Conservation (phyloP, 2,329 filamentous ascomycete genomes). For the Neonectria magnoliae region DNA sequence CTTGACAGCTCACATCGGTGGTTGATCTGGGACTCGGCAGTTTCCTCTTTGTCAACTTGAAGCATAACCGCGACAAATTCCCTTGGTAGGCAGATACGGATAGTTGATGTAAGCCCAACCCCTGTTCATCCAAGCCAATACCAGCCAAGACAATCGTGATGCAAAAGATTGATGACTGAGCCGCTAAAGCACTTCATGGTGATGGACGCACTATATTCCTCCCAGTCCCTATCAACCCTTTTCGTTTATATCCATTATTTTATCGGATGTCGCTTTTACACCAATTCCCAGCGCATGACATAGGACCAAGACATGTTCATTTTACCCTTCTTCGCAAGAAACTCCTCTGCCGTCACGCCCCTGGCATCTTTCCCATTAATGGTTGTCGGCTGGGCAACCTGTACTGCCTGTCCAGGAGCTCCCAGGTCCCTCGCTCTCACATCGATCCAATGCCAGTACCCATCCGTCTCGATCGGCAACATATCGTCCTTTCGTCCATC, state of each 20-base stretch:
- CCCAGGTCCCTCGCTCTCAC: conserved; percentile 74
- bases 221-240: conserved; percentile 8
- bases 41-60: neutral
- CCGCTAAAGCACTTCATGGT: conserved; percentile 5
- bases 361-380: conserved; percentile 59
- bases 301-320: conserved; percentile 57
- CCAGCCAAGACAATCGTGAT: neutral
- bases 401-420: conserved; percentile 72
- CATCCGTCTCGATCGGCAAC: conserved; percentile 79
- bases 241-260: conserved; percentile 1
- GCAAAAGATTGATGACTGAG: neutral
- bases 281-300: conserved; percentile 61
- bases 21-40: too few species aligned
- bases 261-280: conserved; percentile 41
- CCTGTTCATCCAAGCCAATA: neutral
- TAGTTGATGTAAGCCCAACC: neutral
- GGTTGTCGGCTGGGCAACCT: conserved; percentile 68
- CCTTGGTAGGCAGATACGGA: neutral
- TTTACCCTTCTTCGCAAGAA: conserved; percentile 54
- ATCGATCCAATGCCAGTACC: conserved; percentile 84
- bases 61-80: neutral
- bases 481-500: conserved; percentile 75
- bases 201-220: conserved; percentile 1
- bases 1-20: neutral
- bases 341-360: conserved; percentile 61